Percentiles rank a stretch among this genome's conserved stretches.
phyloP scores from a whole-genome alignment of 306 rosid genomes.

The Begonia masoniana region DNA sequence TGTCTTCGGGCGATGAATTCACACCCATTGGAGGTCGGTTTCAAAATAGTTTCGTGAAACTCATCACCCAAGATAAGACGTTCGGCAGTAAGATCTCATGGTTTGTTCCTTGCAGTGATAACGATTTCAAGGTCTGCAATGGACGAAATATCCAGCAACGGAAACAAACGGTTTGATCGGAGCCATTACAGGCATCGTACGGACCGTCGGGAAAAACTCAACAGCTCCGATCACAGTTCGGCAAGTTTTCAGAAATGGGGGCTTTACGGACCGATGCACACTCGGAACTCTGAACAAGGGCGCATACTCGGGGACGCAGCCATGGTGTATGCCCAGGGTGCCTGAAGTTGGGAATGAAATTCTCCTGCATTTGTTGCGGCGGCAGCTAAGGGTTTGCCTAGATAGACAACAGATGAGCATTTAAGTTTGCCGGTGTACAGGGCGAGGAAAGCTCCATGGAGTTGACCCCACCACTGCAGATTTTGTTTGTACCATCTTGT shows the following conservation, averaged over 20 bases:
- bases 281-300: constrained; percentile 63
- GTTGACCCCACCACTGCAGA: too few species aligned
- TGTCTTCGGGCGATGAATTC: constrained; percentile 80
- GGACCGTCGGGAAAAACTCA: constrained; percentile 39
- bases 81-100: not conserved
- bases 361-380: constrained; percentile 14
- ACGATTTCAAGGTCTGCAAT: not conserved
- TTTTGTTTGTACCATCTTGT: too few species aligned
- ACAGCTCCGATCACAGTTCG: constrained; percentile 35
- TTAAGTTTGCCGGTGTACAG: too few species aligned
- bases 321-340: constrained; percentile 92
- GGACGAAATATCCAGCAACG: constrained; percentile 32
- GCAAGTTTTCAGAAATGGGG: constrained; percentile 57
- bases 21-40: constrained; percentile 83
- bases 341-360: constrained; percentile 87
- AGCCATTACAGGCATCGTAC: constrained; percentile 45
- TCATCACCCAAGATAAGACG: constrained; percentile 4
- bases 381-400: too few species aligned
- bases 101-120: not conserved
- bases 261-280: constrained; percentile 75
- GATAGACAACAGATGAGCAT: too few species aligned
- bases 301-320: constrained; percentile 55
- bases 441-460: too few species aligned
- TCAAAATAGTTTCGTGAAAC: constrained; percentile 6
- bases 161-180: constrained; percentile 32